phyloP scores from a whole-genome alignment of 2,329 filamentous ascomycete genomes.

The Clonostachys byssicola region DNA sequence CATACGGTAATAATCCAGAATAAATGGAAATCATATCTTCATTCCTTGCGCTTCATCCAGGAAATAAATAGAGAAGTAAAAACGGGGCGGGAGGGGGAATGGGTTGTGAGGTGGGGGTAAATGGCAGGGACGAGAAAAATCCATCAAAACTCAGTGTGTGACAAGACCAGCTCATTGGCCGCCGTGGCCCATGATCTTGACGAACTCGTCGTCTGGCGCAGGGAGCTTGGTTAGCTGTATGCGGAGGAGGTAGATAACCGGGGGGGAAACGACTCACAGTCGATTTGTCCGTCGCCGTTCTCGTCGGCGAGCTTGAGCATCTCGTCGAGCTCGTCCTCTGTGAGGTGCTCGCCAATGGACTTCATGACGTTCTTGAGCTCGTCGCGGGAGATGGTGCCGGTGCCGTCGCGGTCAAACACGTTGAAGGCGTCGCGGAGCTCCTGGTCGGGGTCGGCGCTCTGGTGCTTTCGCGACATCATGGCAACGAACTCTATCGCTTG shows the following conservation, averaged over 20 bases:
- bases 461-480: constrained; percentile 62
- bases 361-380: constrained; percentile 62
- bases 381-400: constrained; percentile 59
- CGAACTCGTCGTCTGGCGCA: constrained; percentile 3
- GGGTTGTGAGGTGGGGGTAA: no score
- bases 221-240: background rate
- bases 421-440: constrained; percentile 63
- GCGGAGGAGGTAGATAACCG: constrained; percentile 6
- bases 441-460: constrained; percentile 57
- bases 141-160: no score
- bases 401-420: constrained; percentile 59
- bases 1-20: no score
- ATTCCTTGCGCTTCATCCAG: no score
- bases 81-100: no score
- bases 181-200: constrained; percentile 2
- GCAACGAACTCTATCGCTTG: constrained; percentile 51
- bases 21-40: no score
- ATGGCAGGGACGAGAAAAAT: no score
- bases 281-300: constrained; percentile 60
- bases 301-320: constrained; percentile 63
- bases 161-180: background rate
- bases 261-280: constrained; percentile 40
- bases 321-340: constrained; percentile 60
- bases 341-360: constrained; percentile 60
- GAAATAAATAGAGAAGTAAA: no score